Base-by-base conservation (phyloP, 192 early-diverging fungal species). In the Polychytrium aggregatum region DNA sequence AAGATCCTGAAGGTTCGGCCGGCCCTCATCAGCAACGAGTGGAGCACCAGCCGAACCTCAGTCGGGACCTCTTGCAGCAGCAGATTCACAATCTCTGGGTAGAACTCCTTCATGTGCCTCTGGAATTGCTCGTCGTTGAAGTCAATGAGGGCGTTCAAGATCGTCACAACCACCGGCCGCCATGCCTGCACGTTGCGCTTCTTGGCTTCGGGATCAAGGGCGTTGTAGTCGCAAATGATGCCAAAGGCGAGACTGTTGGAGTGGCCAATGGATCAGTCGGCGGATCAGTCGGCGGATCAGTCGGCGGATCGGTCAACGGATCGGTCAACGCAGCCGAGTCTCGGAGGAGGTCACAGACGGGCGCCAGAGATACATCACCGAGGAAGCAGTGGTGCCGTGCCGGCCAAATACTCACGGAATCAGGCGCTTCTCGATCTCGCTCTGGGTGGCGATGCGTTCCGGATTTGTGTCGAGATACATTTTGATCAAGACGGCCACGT, bases 111-210 rank as follows among this genome's bases (percentile, higher is more conserved):
- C 9, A 82, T 66, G 56, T 82, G 75, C 38, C 52, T 44, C 22
- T 61, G 35, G 69, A 84, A 84, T 67, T 81, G 67, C 41, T 75
- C 68, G 46, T 84, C 81, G 48, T 84, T 68, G 46, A 89, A 69
- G 26, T 82, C 70, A 8, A 75, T 44, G 24, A 86, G 39, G 5
- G 79, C 76, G 36, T 79, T 82, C 29, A 89, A 55, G 34, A 89
- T 81, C 30, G 67, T 71, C 22, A 81, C 70, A 9, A 89, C 74
- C 1, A 86, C 79, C 28, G 86, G 84, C 48, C 76, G 65, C 86
- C 86, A 89, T 0, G 83, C 79, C 39, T 65, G 63, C 29, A 85
- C 70, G 46, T 85, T 83, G 27, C 79, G 61, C 21, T 72, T 64
- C 48, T 85, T 84, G 26, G 82, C 71, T 53, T 84, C 78, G 22